Percentiles rank a stretch among this genome's conserved stretches.
Conservation (phyloP, 2,329 filamentous ascomycete genomes). For the Thelonectria rubi region DNA sequence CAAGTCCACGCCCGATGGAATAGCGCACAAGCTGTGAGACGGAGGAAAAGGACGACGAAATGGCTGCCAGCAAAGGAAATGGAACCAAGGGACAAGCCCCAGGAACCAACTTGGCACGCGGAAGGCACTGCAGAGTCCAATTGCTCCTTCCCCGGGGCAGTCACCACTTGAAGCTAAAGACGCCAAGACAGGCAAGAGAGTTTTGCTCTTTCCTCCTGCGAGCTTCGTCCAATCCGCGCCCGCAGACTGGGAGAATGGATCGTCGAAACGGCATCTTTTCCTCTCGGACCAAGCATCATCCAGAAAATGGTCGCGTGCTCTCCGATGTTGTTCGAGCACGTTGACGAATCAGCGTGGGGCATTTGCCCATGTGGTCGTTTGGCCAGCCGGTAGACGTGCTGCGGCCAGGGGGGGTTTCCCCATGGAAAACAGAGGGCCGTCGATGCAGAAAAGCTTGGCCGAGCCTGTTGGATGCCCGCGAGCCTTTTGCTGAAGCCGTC, state of each 20-base stretch:
- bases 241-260: conserved; percentile 20
- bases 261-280: conserved; percentile 27
- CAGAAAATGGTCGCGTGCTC: conserved; percentile 56
- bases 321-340: conserved; percentile 45
- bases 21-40: background rate
- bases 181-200: conserved; percentile 29
- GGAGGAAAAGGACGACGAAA: background rate
- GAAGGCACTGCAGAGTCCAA: too few relatives aligned
- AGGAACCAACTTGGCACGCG: background rate
- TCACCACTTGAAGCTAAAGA: conserved; percentile 8
- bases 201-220: conserved; percentile 38
- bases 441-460: conserved; percentile 34
- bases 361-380: conserved; percentile 49
- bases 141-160: background rate
- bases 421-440: conserved; percentile 15
- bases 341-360: conserved; percentile 47
- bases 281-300: conserved; percentile 54
- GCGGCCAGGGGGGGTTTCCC: conserved; percentile 25
- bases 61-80: too few relatives aligned
- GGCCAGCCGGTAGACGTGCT: conserved; percentile 18
- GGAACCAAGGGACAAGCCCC: too few relatives aligned
- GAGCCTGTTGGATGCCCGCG: conserved; percentile 15
- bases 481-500: conserved; percentile 10
- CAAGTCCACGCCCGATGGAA: background rate
- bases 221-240: conserved; percentile 35